Conservation (phyloP, 345 rosid genomes). For the Syzygium jambos region DNA sequence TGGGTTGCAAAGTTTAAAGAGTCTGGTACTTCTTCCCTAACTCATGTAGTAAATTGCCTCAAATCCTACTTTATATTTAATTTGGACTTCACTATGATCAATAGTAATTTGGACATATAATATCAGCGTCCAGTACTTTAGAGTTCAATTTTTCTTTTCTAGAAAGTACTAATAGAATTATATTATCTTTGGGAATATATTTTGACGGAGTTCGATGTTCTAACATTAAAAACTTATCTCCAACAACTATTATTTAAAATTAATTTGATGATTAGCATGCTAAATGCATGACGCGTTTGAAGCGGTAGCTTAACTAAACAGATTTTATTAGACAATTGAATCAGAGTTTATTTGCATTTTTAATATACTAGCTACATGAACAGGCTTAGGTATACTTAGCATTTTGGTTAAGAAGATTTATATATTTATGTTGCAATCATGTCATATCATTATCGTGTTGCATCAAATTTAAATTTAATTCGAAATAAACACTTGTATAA, state of each 20-base stretch:
- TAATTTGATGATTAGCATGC: background rate
- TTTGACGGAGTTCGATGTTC: background rate
- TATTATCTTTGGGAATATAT: no score
- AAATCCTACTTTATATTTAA: no score
- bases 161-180: background rate
- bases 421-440: no score
- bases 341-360: no score
- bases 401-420: no score
- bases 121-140: background rate
- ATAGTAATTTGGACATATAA: no score
- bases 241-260: background rate
- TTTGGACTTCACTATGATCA: background rate
- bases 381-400: background rate
- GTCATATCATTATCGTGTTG: background rate
- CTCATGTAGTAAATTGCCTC: background rate
- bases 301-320: background rate
- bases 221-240: background rate
- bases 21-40: background rate
- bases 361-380: no score
- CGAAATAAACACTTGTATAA: background rate
- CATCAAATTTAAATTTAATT: background rate
- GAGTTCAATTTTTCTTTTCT: background rate
- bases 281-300: background rate
- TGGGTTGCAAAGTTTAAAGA: background rate
- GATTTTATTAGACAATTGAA: background rate